Base-by-base conservation (phyloP, 2,329 filamentous ascomycete genomes). In the Exophiala phaeomuriformis region DNA sequence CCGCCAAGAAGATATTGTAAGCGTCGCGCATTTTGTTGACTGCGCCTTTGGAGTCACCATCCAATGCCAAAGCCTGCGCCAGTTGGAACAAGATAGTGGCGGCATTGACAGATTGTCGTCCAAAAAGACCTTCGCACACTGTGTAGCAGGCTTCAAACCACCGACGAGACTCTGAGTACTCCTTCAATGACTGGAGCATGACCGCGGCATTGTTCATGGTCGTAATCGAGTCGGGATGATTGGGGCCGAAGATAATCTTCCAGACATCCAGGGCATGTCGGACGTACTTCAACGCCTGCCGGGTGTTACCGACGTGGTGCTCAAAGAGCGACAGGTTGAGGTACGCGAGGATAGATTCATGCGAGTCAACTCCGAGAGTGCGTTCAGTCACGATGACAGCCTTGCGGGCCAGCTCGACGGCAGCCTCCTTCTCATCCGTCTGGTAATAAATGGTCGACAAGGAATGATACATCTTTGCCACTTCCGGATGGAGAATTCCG, bases 141-240 rank as follows among this genome's bases (percentile, higher is more conserved):
- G 82, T 79, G 48, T 97, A 82, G 6, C 90, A 94, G 60, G 89
- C 86, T 71, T 97, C 93, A 67, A 98, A 98, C 93, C 93, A 98
- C 58, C 91, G 78, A 48, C 93, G 85, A 43, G 91, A 97, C 72
- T 95, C 89, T 64, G 91, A 85, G 75, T 95, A 98, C 57, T 87
- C 84, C 77, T 97, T 95, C 64, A 96, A 80, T 52, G 90, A 85
- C 72, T 98, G 93, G 54, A 98, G 82, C 93, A 98, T 98, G 56
- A 98, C 93, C 5, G 93, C 93, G 19, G 89, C 91, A 66, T 98
- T 98, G 80, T 97, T 98, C 72, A 97, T 86, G 10, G 93, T 97
- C 5, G 94, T 98, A 72, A 98, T 96, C 5, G 90, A 95, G 72
- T 98, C 93, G 2, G 93, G 93, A 72, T 98, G 93, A 64, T 89